Base-by-base conservation (phyloP, 495 filamentous ascomycete genomes). In the Hypoxylon lienhwacheense region DNA sequence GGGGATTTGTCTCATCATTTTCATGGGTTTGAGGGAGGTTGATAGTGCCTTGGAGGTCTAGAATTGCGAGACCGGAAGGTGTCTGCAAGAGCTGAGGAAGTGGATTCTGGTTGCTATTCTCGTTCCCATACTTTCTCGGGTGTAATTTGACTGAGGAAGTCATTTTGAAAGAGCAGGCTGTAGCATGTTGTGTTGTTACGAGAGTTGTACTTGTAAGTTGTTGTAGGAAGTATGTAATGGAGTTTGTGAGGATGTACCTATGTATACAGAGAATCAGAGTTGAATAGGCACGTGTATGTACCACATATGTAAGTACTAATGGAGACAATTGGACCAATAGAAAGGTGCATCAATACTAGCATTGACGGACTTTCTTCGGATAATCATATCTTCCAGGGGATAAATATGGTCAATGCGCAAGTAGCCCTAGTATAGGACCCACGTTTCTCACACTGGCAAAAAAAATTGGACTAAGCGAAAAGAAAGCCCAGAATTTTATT, bases 31-130 rank as follows among this genome's bases (percentile, higher is more conserved):
- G 43, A 7, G 85, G 82, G 7, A 83, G 63, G 66, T 95, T 89
- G 73, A 97, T 84, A 7, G 84, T 89, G 31, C 89, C 90, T 73
- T 97, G 91, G 12, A 97, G 80, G 69, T 97, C 91, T 50, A 97
- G 78, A 33, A 97, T 72, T n/a, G 90, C 90, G 25, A 86, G 75
- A 40, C 85, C 85, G 3, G 78, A 70, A 19, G 91, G 91, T 3
- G 91, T 96, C 56, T 89, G 88, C n/a, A 97, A 83, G 54, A 96
- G 75, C 2, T 78, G 70, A 5, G 91, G 91, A n/a, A 96, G 82
- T 1, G 89, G 67, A 84, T 87, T 68, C 52, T 15, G 40, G 24
- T n/a, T 15, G 14, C 20, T 15, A 21, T 24, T 14, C 22, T 46
- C 39, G 12, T 22, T 25, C 21, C 26, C 32, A n/a, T 32, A 10